Evolutionary conservation across 2,329 filamentous ascomycete genomes (phyloP).

Genomic region (Pseudogymnoascus sp.): DNA sequence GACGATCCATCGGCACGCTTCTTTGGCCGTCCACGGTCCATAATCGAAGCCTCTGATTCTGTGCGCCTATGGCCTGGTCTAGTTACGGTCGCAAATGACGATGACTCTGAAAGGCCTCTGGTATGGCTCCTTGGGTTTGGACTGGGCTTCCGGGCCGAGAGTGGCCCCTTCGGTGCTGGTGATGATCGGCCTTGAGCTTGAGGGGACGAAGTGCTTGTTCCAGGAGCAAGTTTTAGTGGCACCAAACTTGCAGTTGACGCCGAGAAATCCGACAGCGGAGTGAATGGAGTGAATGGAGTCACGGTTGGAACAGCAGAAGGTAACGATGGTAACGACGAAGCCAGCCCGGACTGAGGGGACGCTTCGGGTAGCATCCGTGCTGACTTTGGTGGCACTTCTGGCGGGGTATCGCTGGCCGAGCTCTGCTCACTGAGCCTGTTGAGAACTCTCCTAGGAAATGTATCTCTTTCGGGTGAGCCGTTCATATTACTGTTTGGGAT

Average conservation of each 20-base stretch:
- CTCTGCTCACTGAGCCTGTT: conserved; percentile 15
- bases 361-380: conserved; percentile 36
- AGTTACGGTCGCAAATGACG: not conserved
- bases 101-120: not conserved
- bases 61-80: conserved; percentile 41
- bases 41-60: conserved; percentile 52
- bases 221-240: not conserved
- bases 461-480: conserved; percentile 14
- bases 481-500: conserved; percentile 37
- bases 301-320: conserved; percentile 5
- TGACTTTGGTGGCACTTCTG: conserved; percentile 35
- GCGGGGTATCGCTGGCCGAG: conserved; percentile 30
- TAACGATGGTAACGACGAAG: not conserved
- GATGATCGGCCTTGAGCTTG: conserved; percentile 19
- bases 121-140: not conserved
- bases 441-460: conserved; percentile 1
- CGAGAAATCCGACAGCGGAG: conserved; percentile 33
- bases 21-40: conserved; percentile 55
- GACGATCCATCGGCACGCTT: conserved; percentile 42
- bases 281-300: conserved; percentile 34
- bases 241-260: not conserved
- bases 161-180: conserved; percentile 15
- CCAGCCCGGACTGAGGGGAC: conserved; percentile 38
- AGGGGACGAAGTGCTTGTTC: not conserved
- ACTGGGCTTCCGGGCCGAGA: conserved; percentile 1